phyloP scores from a whole-genome alignment of 1,284 basidiomycete species.

The Puccinia polysora region DNA sequence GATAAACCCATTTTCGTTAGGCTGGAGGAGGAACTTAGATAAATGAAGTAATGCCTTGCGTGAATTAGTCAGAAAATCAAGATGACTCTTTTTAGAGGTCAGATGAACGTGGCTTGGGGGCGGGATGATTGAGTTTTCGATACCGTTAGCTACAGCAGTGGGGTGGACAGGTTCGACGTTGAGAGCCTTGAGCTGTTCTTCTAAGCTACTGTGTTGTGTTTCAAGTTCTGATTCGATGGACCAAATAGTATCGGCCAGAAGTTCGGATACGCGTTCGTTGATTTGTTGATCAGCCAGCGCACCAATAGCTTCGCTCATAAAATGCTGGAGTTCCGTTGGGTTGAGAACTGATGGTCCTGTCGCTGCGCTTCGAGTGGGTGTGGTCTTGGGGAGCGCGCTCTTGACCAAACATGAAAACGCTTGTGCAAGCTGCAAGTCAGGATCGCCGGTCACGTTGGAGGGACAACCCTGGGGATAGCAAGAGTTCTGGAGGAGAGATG shows the following conservation, averaged over 20 bases:
- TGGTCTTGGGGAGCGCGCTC: not conserved
- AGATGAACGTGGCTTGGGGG: not conserved
- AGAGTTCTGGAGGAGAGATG: not conserved
- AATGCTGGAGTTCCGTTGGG: not conserved
- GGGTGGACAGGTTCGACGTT: not conserved
- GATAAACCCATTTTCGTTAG: constrained; percentile 7
- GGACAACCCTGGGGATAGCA: not conserved
- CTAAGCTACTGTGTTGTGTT: constrained; percentile 3
- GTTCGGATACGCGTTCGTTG: constrained; percentile 28
- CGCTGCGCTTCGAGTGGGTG: too few species aligned
- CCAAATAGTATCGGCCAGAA: constrained; percentile 38
- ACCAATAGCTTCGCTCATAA: not conserved
- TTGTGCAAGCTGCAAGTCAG: constrained; percentile 14
- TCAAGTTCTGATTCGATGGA: constrained; percentile 33
- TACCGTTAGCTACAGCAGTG: not conserved
- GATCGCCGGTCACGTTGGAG: not conserved
- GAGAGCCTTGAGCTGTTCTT: constrained; percentile 25
- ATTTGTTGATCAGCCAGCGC: constrained; percentile 9
- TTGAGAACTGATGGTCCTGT: not conserved
- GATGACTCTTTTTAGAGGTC: not conserved
- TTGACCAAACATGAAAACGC: constrained; percentile 1
- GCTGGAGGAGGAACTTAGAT: constrained; percentile 10
- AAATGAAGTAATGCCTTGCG: constrained; percentile 32
- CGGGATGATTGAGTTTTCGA: not conserved
- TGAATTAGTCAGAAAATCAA: constrained; percentile 14